Evolutionary conservation across 1,139 yeast genomes (phyloP).

Genomic region (Hanseniaspora sp.): DNA sequence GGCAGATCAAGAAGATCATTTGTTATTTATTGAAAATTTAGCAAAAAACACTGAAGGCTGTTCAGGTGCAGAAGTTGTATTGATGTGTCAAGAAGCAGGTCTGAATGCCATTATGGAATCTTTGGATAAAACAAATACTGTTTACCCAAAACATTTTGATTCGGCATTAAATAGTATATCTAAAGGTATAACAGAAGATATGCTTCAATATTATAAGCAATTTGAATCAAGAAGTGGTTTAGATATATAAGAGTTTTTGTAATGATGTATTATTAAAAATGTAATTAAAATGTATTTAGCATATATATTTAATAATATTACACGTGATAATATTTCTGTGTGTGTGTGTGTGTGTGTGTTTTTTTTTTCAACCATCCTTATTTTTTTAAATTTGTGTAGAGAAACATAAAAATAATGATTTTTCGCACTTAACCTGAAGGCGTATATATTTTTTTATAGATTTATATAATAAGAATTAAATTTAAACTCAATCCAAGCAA

Average conservation of each 20-base stretch:
- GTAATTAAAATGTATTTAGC: background rate
- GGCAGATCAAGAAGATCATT: constrained; percentile 35
- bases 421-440: too few species aligned
- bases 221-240: constrained; percentile 37
- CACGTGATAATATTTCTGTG: too few species aligned
- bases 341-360: too few species aligned
- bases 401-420: too few species aligned
- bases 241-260: background rate
- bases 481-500: too few species aligned
- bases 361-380: too few species aligned
- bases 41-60: constrained; percentile 70
- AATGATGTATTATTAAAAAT: too few species aligned
- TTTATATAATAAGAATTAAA: too few species aligned
- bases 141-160: constrained; percentile 55
- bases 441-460: too few species aligned
- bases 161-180: constrained; percentile 58
- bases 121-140: constrained; percentile 38
- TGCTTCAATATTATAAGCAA: constrained; percentile 62
- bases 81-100: constrained; percentile 91
- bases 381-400: too few species aligned
- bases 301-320: too few species aligned
- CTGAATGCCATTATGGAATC: constrained; percentile 79
- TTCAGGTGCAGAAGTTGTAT: constrained; percentile 91
- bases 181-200: constrained; percentile 69
- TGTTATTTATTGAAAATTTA: constrained; percentile 37